Evolutionary conservation across 163 green algal genomes (phyloP).

Genomic region (Scenedesmus sp.): DNA sequence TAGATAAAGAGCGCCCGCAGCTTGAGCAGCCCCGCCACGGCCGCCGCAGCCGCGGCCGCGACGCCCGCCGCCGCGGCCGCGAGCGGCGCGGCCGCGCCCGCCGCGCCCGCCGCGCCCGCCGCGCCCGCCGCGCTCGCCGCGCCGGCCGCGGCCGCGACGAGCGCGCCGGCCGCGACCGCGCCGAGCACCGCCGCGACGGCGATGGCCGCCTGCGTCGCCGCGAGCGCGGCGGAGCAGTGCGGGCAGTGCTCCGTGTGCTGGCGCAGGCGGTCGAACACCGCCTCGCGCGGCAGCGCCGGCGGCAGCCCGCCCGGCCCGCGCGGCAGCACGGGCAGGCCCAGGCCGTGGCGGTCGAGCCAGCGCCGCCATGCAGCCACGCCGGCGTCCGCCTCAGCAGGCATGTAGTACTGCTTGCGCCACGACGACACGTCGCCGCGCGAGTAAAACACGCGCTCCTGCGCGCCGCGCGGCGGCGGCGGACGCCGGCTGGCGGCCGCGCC

Average conservation of each 20-base stretch:
- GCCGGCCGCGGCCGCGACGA: conserved; percentile 7
- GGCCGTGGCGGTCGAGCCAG: conserved; percentile 53
- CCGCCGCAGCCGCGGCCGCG: background rate
- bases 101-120: background rate
- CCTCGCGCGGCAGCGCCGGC: conserved; percentile 26
- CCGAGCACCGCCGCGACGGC: background rate
- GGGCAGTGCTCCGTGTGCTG: conserved; percentile 49
- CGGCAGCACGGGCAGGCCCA: conserved; percentile 38
- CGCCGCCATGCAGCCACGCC: conserved; percentile 47
- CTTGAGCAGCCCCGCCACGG: conserved; percentile 18
- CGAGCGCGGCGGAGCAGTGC: conserved; percentile 44
- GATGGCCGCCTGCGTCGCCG: background rate
- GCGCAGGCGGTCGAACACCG: conserved; percentile 38
- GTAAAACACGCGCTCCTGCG: conserved; percentile 45
- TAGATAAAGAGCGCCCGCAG: conserved; percentile 41
- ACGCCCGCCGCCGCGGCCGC: background rate
- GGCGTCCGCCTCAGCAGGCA: conserved; percentile 52
- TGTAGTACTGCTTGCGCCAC: conserved; percentile 61
- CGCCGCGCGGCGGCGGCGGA: too few species aligned
- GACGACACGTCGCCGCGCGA: conserved; percentile 8
- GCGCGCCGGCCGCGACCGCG: conserved; percentile 14
- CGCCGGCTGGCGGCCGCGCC: too few species aligned
- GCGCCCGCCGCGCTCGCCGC: background rate
- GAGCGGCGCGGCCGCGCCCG: background rate
- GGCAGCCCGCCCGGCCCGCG: conserved; percentile 30